These are phyloP conservation scores for Climacium dendroides DNA, from an alignment of 225 moss, liverwort and hornwort species.

Conservation along the genomic window DNA sequence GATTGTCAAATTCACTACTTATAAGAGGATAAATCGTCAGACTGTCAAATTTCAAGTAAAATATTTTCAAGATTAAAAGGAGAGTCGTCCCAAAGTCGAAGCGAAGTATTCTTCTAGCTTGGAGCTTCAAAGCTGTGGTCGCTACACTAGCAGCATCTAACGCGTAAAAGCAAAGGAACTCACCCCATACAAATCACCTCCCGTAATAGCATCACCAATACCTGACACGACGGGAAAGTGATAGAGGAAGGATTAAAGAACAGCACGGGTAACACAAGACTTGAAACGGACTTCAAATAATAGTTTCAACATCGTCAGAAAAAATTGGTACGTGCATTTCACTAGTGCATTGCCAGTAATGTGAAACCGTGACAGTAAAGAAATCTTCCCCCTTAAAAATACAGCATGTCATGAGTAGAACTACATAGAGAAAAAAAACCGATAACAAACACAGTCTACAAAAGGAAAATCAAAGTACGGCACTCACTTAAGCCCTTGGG, in stretches of 20 bases:
- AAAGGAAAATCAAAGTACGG: neutral
- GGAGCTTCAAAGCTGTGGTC: neutral
- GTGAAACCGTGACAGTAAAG: neutral
- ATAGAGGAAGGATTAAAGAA: neutral
- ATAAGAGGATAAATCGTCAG: neutral
- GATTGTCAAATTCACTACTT: neutral
- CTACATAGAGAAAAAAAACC: neutral
- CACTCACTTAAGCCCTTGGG: slow-evolving; percentile 59
- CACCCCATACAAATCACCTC: slow-evolving; percentile 86
- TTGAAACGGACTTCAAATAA: neutral
- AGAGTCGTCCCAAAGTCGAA: neutral
- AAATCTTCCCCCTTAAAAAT: neutral
- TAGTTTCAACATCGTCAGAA: neutral
- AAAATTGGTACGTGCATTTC: neutral
- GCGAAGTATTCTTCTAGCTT: neutral
- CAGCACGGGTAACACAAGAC: neutral
- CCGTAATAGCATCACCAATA: slow-evolving; percentile 79
- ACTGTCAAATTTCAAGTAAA: neutral
- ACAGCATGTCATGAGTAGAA: neutral
- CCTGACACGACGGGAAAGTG: slow-evolving; percentile 4
- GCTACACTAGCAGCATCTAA: neutral
- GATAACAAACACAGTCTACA: neutral
- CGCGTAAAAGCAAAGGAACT: neutral
- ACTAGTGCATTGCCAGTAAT: neutral
- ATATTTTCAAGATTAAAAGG: neutral